A percentile compares a stretch with the other conserved stretches of the same genome.
These are phyloP conservation scores for Exserohilum rostratum DNA, from an alignment of 2,329 filamentous ascomycete species.

Conservation along the genomic window DNA sequence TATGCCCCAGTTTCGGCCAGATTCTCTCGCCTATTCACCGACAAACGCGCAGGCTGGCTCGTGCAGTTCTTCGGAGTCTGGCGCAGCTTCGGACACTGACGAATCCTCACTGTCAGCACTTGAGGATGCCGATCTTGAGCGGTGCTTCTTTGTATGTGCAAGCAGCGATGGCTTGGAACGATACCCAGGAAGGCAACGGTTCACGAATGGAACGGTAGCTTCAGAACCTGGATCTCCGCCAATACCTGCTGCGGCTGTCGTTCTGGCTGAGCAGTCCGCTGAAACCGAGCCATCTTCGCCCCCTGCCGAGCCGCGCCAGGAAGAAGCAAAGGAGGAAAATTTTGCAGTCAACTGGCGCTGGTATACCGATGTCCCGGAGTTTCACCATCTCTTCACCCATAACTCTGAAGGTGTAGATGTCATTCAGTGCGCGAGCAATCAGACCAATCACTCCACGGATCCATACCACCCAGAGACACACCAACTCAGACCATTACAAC, in stretches of 20 bases:
- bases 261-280: background rate
- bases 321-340: background rate
- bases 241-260: background rate
- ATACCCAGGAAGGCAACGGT: background rate
- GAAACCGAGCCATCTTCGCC: background rate
- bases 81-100: constrained; percentile 7
- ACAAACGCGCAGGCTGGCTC: background rate
- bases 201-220: background rate
- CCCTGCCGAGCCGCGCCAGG: background rate
- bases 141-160: constrained; percentile 4
- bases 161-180: constrained; percentile 5
- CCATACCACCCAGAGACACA: constrained; percentile 21
- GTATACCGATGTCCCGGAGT: constrained; percentile 24
- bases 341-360: constrained; percentile 7
- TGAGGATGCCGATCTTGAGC: background rate
- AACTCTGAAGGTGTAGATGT: constrained; percentile 1
- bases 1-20: constrained; percentile 72
- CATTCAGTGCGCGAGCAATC: background rate
- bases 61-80: background rate
- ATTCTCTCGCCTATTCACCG: constrained; percentile 43
- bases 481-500: constrained; percentile 20
- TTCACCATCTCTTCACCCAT: constrained; percentile 18
- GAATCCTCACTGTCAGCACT: constrained; percentile 1
- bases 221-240: background rate
- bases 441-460: constrained; percentile 13